These are phyloP conservation scores for Talaromyces funiculosus DNA, from an alignment of 2,329 filamentous ascomycete genomes.

Conservation along the genomic window DNA sequence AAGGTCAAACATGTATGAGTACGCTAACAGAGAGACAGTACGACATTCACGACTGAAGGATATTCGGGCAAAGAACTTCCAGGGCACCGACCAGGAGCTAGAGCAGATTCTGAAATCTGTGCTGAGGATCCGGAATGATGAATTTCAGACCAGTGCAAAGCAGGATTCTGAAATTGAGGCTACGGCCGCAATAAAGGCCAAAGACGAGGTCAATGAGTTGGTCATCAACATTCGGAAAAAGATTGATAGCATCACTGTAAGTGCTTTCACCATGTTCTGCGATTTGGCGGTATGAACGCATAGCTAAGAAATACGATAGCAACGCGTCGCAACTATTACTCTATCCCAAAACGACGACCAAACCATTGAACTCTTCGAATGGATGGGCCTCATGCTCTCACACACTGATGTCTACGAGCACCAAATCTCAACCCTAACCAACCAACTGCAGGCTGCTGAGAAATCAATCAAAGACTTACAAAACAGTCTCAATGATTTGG, in stretches of 20 bases:
- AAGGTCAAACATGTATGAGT: neutral
- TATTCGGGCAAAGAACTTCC: constrained; percentile 39
- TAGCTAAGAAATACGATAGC: constrained; percentile 28
- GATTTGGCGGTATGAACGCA: too few species aligned
- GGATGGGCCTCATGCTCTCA: constrained; percentile 47
- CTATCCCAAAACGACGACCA: constrained; percentile 50
- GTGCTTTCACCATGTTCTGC: constrained; percentile 8
- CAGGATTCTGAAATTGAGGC: constrained; percentile 27
- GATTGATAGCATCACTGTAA: constrained; percentile 46
- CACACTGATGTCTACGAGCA: constrained; percentile 39
- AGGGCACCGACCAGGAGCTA: constrained; percentile 42
- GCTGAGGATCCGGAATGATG: constrained; percentile 24
- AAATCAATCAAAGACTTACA: constrained; percentile 48
- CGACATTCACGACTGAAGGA: constrained; percentile 31
- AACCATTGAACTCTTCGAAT: constrained; percentile 53
- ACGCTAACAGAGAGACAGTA: constrained; percentile 26
- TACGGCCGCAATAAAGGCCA: constrained; percentile 24
- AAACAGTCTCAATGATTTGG: constrained; percentile 53
- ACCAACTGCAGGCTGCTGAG: constrained; percentile 41
- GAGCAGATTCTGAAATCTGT: constrained; percentile 29
- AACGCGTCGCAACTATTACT: constrained; percentile 50
- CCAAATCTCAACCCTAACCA: constrained; percentile 38
- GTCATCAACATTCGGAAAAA: constrained; percentile 39
- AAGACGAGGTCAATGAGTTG: constrained; percentile 28
- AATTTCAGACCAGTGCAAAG: constrained; percentile 9